A percentile compares a stretch with the other conserved stretches of the same genome.
phyloP scores from a whole-genome alignment of 139 green algal species.

The Chlorella sp. region DNA sequence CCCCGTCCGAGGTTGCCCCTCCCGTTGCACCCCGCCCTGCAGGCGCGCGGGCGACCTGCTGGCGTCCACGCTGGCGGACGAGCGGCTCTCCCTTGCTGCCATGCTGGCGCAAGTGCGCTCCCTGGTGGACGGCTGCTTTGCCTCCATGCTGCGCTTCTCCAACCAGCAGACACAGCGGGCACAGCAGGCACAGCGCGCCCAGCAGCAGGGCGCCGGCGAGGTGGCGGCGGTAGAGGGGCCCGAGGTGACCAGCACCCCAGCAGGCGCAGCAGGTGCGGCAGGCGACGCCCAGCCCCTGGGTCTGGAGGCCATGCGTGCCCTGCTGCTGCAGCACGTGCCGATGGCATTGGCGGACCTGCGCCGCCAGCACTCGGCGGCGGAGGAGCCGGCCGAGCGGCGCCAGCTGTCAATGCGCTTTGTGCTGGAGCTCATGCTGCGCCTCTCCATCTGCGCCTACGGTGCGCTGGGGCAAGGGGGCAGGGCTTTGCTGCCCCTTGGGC shows the following conservation, averaged over 20 bases:
- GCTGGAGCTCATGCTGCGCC: conserved; percentile 17
- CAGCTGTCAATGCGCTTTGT: conserved; percentile 1
- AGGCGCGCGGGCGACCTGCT: not conserved
- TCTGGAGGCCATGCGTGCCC: not conserved
- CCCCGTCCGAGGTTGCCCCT: too few relatives aligned
- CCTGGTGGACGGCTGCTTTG: not conserved
- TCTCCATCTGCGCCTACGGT: conserved; percentile 17
- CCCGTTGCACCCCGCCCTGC: not conserved
- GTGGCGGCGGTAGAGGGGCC: not conserved
- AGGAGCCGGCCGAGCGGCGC: not conserved
- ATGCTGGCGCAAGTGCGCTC: conserved; percentile 9
- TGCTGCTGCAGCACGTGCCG: conserved; percentile 30
- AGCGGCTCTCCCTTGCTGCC: not conserved
- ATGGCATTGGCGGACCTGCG: conserved; percentile 15
- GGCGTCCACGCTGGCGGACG: not conserved
- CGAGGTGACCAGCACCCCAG: not conserved
- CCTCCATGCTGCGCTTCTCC: not conserved
- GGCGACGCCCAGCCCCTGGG: not conserved
- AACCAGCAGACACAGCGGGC: not conserved
- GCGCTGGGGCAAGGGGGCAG: not conserved
- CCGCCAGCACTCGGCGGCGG: not conserved
- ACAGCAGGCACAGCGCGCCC: not conserved
- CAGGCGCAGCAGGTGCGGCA: not conserved
- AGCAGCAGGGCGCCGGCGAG: not conserved
- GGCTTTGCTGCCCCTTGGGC: too few relatives aligned